Base-by-base conservation (phyloP, 768 basidiomycete genomes). In the Boletus reticulatus region DNA sequence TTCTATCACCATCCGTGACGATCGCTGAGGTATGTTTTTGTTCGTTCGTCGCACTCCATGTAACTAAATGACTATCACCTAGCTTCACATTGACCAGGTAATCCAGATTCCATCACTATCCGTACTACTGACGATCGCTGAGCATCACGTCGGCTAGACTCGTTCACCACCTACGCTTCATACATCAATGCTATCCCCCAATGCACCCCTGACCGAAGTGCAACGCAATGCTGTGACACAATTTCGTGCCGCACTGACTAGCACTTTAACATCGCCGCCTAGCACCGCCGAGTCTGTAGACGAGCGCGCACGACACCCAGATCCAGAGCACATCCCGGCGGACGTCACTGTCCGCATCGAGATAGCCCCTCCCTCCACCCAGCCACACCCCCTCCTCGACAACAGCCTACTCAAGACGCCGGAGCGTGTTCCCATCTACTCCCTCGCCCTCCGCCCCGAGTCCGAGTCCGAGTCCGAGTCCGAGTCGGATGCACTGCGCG, bases 381-480 rank as follows among this genome's bases (percentile, higher is more conserved):
- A 52, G 0, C 53, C 49, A 27, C 52, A 50, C 41, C 46, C 55
- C 5, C 48, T 55, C 24, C 27, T 53, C 29, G 16, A 37, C 9
- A 22, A n/a, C n/a, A n/a, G n/a, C n/a, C n/a, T n/a, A n/a, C n/a
- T n/a, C n/a, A n/a, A n/a, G n/a, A n/a, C n/a, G n/a, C 57, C 68
- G 6, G 65, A 61, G n/a, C 59, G 47, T 13, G 62, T 64, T 16
- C 65, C 65, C 2, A 0, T 69, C 39, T 67, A 52, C 22, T 68
- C 66, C 29, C 70, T 44, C 6, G 1, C 58, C 34, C 58, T 60
- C 41, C 16, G 14, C 20, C 17, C n/a, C n/a, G n/a, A n/a, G n/a
- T n/a, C 19, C 24, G 36, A 53, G 22, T 3, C 1, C 11, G 29
- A 27, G 16, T 16, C 29, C 3, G 29, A 20, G 13, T 14, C 27